Evolutionary conservation across 2,329 filamentous ascomycete genomes (phyloP).

Genomic region (Juglanconis juglandina): DNA sequence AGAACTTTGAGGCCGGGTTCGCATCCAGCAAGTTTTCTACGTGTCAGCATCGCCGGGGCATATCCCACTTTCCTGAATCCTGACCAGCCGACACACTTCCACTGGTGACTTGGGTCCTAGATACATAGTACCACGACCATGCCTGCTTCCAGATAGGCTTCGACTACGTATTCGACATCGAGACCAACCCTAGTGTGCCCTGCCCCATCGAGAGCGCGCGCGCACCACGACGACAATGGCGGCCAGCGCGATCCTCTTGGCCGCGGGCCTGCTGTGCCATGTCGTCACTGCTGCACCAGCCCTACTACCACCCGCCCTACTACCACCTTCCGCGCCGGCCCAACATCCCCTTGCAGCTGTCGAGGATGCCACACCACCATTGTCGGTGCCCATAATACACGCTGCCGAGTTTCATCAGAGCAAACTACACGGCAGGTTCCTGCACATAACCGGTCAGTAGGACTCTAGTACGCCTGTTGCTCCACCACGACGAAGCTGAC

Average conservation of each 20-base stretch:
- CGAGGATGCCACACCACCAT: conserved; percentile 4
- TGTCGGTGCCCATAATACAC: conserved; percentile 11
- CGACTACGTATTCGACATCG: background rate
- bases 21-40: too few species aligned
- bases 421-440: conserved; percentile 69
- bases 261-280: conserved; percentile 26
- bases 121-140: too few species aligned
- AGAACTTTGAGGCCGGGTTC: too few species aligned
- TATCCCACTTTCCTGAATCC: too few species aligned
- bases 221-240: conserved; percentile 4
- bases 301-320: background rate
- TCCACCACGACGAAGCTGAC: background rate
- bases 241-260: conserved; percentile 18
- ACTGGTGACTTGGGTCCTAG: too few species aligned
- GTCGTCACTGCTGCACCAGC: conserved; percentile 27
- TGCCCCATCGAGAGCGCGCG: background rate
- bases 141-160: too few species aligned
- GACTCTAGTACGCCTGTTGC: conserved; percentile 7
- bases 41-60: too few species aligned
- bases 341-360: conserved; percentile 14
- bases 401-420: conserved; percentile 28
- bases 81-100: too few species aligned
- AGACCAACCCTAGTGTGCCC: background rate
- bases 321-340: background rate
- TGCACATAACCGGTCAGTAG: conserved; percentile 78